Evolutionary conservation across 2,329 filamentous ascomycete genomes (phyloP).

Genomic region (Laburnicola sp.): DNA sequence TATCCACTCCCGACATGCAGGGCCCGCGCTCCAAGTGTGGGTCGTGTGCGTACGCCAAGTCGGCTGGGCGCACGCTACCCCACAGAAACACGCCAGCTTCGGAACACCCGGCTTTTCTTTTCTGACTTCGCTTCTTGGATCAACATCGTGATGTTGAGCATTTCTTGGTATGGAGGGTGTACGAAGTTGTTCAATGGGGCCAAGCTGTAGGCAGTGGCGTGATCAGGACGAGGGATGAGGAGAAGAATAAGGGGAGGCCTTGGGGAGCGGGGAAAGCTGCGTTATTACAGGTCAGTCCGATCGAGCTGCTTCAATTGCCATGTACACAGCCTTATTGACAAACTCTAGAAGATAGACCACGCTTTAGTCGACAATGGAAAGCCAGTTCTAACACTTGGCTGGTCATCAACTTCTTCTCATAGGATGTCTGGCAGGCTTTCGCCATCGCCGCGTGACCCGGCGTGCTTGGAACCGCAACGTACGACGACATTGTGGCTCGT

Average conservation of each 20-base stretch:
- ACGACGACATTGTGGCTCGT: constrained; percentile 6
- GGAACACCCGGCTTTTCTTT: constrained; percentile 28
- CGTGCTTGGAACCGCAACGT: constrained; percentile 1
- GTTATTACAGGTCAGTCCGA: neutral
- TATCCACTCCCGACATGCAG: too few species aligned
- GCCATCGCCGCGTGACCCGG: constrained; percentile 1
- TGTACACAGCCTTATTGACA: constrained; percentile 3
- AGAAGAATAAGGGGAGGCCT: too few species aligned
- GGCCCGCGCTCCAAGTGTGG: constrained; percentile 7
- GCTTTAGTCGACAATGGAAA: neutral
- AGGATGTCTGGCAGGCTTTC: constrained; percentile 2
- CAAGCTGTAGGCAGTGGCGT: too few species aligned
- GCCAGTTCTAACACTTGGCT: neutral
- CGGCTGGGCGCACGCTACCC: constrained; percentile 23
- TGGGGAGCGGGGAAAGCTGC: neutral
- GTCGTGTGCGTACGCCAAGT: constrained; percentile 39
- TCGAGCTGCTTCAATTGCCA: neutral
- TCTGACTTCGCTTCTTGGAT: constrained; percentile 22
- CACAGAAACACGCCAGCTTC: constrained; percentile 26
- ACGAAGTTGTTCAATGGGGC: too few species aligned
- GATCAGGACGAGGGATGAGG: too few species aligned
- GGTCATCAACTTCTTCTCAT: constrained; percentile 1
- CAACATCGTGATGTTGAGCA: neutral
- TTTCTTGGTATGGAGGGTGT: too few species aligned
- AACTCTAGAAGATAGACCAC: neutral